Evolutionary conservation across 208 protist genomes (phyloP).

Genomic region (Wallacemonas collosoma): DNA sequence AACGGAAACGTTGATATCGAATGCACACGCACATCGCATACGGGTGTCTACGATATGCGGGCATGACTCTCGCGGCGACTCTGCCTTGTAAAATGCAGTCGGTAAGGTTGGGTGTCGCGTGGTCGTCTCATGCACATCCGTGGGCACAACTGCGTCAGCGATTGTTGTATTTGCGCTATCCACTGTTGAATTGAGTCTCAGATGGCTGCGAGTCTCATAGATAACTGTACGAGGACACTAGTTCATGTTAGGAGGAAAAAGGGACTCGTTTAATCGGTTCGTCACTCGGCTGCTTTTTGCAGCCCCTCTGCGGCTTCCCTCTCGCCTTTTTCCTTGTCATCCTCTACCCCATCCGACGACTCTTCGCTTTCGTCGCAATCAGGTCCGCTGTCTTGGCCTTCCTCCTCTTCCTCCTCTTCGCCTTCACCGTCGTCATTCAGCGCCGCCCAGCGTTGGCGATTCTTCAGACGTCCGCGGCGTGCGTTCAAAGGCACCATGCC

Average conservation of each 20-base stretch:
- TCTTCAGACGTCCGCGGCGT: constrained; percentile 50
- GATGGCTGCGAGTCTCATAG: no score
- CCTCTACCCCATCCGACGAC: neutral
- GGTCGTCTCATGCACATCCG: neutral
- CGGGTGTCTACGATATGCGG: no score
- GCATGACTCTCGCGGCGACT: no score
- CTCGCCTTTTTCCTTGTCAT: constrained; percentile 20
- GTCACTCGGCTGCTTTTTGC: no score
- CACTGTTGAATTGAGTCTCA: no score
- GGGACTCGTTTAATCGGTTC: no score
- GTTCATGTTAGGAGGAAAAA: no score
- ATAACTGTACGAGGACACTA: no score
- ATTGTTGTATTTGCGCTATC: no score
- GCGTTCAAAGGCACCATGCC: constrained; percentile 55
- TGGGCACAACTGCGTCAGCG: neutral
- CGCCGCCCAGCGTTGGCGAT: constrained; percentile 30
- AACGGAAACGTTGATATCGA: no score
- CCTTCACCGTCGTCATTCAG: constrained; percentile 29
- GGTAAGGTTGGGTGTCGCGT: neutral
- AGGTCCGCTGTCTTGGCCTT: constrained; percentile 20
- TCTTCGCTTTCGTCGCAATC: constrained; percentile 2
- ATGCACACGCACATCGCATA: no score
- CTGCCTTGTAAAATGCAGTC: no score
- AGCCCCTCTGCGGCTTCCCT: neutral
- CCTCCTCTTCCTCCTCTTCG: constrained; percentile 28